Conservation (phyloP, 345 rosid genomes). For the Ceriops zippeliana region DNA sequence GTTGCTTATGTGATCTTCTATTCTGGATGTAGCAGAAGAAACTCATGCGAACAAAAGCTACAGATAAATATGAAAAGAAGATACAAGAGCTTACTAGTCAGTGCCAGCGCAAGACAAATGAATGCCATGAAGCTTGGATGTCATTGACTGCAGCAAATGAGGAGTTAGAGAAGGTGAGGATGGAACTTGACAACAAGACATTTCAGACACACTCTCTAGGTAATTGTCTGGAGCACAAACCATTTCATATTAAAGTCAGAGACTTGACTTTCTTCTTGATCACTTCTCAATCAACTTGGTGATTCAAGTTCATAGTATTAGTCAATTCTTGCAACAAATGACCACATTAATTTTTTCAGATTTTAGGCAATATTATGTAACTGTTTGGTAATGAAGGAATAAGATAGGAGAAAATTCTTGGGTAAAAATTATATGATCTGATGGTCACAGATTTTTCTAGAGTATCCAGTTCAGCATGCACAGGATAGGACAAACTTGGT, state of each 20-base stretch:
- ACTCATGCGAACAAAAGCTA: constrained; percentile 63
- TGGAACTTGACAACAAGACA: constrained; percentile 86
- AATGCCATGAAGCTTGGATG: constrained; percentile 99
- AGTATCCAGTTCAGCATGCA: too few relatives aligned
- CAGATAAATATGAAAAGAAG: constrained; percentile 75
- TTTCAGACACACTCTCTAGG: constrained; percentile 68
- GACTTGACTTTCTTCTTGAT: constrained; percentile 1
- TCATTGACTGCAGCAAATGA: constrained; percentile 74
- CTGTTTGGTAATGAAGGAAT: background rate
- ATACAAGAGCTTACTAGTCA: constrained; percentile 66
- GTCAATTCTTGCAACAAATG: background rate
- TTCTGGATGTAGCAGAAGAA: constrained; percentile 57
- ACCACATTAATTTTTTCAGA: background rate
- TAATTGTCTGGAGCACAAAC: constrained; percentile 19
- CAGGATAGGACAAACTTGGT: too few relatives aligned
- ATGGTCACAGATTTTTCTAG: too few relatives aligned
- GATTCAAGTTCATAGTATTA: background rate
- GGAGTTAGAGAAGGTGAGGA: constrained; percentile 74
- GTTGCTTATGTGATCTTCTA: constrained; percentile 20
- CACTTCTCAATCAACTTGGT: background rate
- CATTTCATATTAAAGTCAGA: background rate
- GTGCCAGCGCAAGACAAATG: constrained; percentile 72
- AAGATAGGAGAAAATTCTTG: background rate
- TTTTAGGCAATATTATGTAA: background rate
- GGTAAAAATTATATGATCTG: too few relatives aligned